Evolutionary conservation across 176 grass and related monocot species (phyloP).

Genomic region (Aegilops sharonensis): DNA sequence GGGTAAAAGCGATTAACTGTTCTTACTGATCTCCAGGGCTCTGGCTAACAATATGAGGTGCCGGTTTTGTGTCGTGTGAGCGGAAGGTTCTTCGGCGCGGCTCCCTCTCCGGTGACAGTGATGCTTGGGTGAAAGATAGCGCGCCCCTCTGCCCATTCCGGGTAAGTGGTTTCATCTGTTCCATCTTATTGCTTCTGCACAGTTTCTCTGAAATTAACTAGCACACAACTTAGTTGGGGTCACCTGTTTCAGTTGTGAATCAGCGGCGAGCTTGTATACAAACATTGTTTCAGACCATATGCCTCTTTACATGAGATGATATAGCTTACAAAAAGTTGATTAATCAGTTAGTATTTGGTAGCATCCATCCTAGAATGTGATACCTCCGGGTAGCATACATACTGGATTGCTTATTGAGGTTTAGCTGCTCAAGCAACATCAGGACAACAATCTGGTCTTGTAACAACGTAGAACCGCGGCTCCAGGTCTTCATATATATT

Average conservation of each 20-base stretch:
- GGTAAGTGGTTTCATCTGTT: conserved; percentile 35
- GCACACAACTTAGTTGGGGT: neutral
- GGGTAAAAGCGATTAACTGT: too few species aligned
- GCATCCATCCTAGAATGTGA: neutral
- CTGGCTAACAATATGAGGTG: too few species aligned
- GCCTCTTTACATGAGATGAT: neutral
- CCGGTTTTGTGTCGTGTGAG: too few species aligned
- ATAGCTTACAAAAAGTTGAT: neutral
- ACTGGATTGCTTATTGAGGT: too few species aligned
- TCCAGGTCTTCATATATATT: neutral
- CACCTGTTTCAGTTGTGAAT: neutral
- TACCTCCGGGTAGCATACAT: neutral
- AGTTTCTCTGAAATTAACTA: neutral
- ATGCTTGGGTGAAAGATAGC: conserved; percentile 62
- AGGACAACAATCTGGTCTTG: neutral
- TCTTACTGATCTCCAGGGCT: too few species aligned
- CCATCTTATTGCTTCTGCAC: neutral
- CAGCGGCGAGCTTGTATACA: neutral
- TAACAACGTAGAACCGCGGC: neutral
- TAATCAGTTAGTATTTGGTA: neutral
- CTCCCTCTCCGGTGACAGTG: neutral
- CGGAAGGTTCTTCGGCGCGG: too few species aligned
- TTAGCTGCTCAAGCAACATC: too few species aligned
- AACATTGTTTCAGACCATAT: neutral
- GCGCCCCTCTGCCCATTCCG: conserved; percentile 57